Base-by-base conservation (phyloP, 345 rosid species). In the Ceriops tagal region DNA sequence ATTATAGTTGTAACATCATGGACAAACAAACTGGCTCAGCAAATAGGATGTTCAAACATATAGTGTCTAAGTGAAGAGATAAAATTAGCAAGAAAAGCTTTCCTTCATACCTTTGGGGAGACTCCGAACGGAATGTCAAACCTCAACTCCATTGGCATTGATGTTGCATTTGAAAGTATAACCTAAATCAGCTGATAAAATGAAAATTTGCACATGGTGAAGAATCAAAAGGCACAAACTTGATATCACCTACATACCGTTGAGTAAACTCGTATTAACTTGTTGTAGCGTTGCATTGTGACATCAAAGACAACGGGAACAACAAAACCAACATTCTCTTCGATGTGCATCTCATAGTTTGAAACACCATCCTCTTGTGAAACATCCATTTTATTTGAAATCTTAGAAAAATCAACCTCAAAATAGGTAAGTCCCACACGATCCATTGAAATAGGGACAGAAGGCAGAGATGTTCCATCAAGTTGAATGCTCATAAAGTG, bases 61-160 rank as follows among this genome's bases (percentile, higher is more conserved):
- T 56, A 56, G 5, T 56, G 28, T 56, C 28, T 24, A 15, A 56
- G 28, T 1, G 6, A 21, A 56, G 26, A 22, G 16, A 24, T 27
- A 56, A 56, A 56, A 21, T 24, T 22, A 21, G 11, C 10, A 56
- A 56, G 59, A 27, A 24, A 56, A 56, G 59, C 18, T 21, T 22
- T 56, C 59, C 59, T 69, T 8, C 62, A 43, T 78, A 93, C 97
- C 97, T 91, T 93, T 7, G 98, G 97, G 62, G 98, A 84, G 64
- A 93, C 71, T 62, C 98, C 96, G 81, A 93, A 86, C 61, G 98
- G 98, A 81, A 91, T 93, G 69, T 93, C 98, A 75, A 93, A 93
- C 75, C 97, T 89, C 69, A 93, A 77, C 81, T 93, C 97, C 83
- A 91, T 58, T 32, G 97, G 93, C 77, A 86, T 70, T 64, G 91